Percentiles rank a stretch among this genome's conserved stretches.
These are phyloP conservation scores for Cyclostephanos invisitatus DNA, from an alignment of 108 stramenopile species.

Conservation along the genomic window DNA sequence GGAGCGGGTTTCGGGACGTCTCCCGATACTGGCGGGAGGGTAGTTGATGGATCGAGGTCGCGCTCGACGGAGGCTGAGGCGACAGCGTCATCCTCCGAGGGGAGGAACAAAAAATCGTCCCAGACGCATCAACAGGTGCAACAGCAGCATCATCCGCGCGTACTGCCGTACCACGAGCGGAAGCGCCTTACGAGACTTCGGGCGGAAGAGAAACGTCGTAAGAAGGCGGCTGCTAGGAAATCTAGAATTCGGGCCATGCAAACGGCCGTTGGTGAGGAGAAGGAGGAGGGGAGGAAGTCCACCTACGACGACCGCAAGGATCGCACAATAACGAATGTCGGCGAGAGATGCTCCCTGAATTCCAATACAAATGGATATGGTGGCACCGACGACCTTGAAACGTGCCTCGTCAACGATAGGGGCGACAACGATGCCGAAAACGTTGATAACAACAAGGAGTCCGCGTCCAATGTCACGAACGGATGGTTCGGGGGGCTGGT, in stretches of 20 bases:
- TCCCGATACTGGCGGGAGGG: too few species aligned
- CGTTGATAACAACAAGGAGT: neutral
- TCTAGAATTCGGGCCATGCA: neutral
- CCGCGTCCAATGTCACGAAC: neutral
- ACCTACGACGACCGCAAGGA: slow-evolving; percentile 5
- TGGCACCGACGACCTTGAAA: neutral
- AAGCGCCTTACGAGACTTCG: slow-evolving; percentile 19
- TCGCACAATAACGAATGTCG: neutral
- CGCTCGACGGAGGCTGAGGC: too few species aligned
- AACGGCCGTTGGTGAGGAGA: neutral
- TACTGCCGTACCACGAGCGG: slow-evolving; percentile 44
- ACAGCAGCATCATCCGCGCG: slow-evolving; percentile 8
- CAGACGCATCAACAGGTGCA: too few species aligned
- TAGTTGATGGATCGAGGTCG: too few species aligned
- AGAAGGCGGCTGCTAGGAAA: neutral
- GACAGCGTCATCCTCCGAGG: too few species aligned
- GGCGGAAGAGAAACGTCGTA: slow-evolving; percentile 16
- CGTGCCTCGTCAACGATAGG: too few species aligned
- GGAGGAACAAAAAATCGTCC: neutral
- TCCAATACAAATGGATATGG: neutral
- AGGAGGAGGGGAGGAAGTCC: slow-evolving; percentile 3
- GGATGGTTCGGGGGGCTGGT: slow-evolving; percentile 21
- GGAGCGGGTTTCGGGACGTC: too few species aligned
- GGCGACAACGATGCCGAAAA: neutral
- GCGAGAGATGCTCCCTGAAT: neutral